Evolutionary conservation across 345 rosid species (phyloP).

Genomic region (Syzygium grande): DNA sequence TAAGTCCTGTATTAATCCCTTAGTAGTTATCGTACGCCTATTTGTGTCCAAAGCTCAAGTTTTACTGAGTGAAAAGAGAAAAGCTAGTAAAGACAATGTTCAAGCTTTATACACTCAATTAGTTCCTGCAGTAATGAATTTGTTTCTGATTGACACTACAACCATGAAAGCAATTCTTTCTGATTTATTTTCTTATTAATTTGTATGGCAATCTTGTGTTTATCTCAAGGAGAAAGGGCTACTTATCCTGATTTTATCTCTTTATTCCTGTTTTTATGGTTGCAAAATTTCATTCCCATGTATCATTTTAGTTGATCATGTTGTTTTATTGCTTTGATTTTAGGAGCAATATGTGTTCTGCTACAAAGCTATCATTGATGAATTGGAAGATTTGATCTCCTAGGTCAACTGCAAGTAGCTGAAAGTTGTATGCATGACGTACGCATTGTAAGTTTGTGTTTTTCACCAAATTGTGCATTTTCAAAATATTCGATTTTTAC

Average conservation of each 20-base stretch:
- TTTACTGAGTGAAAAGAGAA: not conserved
- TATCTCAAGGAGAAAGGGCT: not conserved
- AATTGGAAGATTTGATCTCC: slow-evolving; percentile 49
- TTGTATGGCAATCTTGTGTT: not conserved
- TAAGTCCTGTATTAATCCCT: not conserved
- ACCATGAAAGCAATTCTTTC: not conserved
- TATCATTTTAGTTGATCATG: not conserved
- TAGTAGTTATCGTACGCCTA: not conserved
- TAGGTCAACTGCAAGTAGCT: slow-evolving; percentile 13
- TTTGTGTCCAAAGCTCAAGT: not conserved
- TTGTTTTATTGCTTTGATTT: not conserved
- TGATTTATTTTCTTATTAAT: not conserved
- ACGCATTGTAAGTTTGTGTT: not conserved
- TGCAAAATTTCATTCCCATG: not conserved
- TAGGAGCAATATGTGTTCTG: slow-evolving; percentile 86
- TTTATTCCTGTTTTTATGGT: not conserved
- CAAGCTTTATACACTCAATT: not conserved
- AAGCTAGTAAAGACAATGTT: not conserved
- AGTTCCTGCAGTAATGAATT: not conserved
- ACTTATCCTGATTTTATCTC: not conserved
- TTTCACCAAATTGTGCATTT: not conserved
- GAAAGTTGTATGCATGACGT: slow-evolving; percentile 11
- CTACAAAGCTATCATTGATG: slow-evolving; percentile 61
- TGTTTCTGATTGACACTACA: not conserved
- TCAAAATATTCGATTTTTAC: not conserved